These are phyloP conservation scores for Fragaria iinumae DNA, from an alignment of 306 rosid genomes.

Conservation along the genomic window DNA sequence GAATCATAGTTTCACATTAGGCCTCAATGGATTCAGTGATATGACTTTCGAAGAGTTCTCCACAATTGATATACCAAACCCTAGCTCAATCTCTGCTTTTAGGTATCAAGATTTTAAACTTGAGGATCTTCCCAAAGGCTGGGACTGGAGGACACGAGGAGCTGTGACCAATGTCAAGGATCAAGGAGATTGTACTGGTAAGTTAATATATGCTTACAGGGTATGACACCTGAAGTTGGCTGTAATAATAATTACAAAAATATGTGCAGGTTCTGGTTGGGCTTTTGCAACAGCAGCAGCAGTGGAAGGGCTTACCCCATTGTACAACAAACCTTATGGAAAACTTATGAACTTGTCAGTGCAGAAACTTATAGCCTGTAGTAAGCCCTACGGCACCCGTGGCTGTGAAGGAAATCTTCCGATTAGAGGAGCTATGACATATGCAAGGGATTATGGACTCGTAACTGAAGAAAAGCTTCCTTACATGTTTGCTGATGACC, in stretches of 20 bases:
- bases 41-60: too few relatives aligned
- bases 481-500: neutral
- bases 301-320: neutral
- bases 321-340: neutral
- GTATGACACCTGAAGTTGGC: neutral
- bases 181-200: neutral
- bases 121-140: neutral
- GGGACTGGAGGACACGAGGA: neutral
- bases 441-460: neutral
- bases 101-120: too few relatives aligned
- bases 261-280: neutral
- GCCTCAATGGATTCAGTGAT: too few relatives aligned
- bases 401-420: neutral
- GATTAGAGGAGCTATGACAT: too few relatives aligned
- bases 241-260: too few relatives aligned
- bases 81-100: too few relatives aligned
- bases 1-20: too few relatives aligned
- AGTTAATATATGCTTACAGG: neutral
- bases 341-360: neutral
- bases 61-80: too few relatives aligned
- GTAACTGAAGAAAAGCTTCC: neutral
- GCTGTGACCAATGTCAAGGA: neutral
- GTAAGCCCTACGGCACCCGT: neutral
- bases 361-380: neutral
- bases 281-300: neutral